phyloP scores from a whole-genome alignment of 139 green algal genomes.

The Desmodesmus armatus region DNA sequence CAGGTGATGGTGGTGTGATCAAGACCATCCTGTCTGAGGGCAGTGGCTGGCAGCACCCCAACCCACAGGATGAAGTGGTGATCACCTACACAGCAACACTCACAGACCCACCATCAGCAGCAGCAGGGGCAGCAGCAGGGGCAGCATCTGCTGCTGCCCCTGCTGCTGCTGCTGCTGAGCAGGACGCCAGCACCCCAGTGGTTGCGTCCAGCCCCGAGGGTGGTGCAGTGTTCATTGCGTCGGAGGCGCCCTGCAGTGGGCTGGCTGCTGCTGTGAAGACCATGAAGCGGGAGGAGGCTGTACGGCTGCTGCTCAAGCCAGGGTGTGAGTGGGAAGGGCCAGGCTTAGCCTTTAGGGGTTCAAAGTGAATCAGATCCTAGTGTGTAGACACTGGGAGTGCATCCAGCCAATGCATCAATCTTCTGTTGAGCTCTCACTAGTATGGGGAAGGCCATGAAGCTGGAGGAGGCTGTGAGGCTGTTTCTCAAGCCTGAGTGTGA shows the following conservation, averaged over 20 bases:
- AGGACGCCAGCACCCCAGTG: background rate
- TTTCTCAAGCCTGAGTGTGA: slow-evolving; percentile 75
- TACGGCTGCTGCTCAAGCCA: slow-evolving; percentile 66
- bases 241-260: slow-evolving; percentile 60
- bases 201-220: slow-evolving; percentile 57
- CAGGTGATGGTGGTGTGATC: slow-evolving; percentile 83
- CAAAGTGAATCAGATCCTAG: no score
- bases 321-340: slow-evolving; percentile 75
- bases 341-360: no score
- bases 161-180: no score
- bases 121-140: background rate
- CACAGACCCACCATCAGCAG: background rate
- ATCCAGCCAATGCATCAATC: no score
- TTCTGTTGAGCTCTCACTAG: no score
- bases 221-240: slow-evolving; percentile 60
- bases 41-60: slow-evolving; percentile 70
- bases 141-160: no score
- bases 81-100: slow-evolving; percentile 48
- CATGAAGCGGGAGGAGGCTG: slow-evolving; percentile 87
- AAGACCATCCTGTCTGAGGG: slow-evolving; percentile 73
- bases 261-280: slow-evolving; percentile 69
- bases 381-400: no score
- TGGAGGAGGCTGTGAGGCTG: slow-evolving; percentile 71
- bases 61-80: slow-evolving; percentile 74
- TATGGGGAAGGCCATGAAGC: slow-evolving; percentile 87